Base-by-base conservation (phyloP, 495 filamentous ascomycete genomes). In the Trichoderma asperelloides region DNA sequence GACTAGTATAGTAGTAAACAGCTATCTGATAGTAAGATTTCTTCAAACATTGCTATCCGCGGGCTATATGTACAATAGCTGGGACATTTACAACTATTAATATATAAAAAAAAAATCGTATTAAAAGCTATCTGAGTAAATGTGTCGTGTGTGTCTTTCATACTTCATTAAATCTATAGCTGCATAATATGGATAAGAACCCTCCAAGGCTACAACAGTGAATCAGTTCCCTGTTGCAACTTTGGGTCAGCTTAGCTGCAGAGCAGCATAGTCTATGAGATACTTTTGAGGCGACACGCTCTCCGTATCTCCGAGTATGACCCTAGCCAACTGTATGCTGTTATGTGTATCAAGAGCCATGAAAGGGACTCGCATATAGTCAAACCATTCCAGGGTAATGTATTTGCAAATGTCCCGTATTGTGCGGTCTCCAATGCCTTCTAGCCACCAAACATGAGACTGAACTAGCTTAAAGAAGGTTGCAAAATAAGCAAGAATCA, bases 401-500 rank as follows among this genome's bases (percentile, higher is more conserved):
- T 74, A 70, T n/a, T 69, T 33, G 37, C 55, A 65, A n/a, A 85
- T 81, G 37, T 75, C 73, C 30, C 30, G 69, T 8, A 82, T 77
- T 51, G 83, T 75, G 12, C 67, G 70, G 43, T 78, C 72, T 11
- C 70, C 65, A 18, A 85, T 75, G 13, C 73, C 78, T 18, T 70
- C 60, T 65, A 81, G 68, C 82, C 83, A 85, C 83, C 82, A 85
- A 18, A 70, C 49, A 1, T 30, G 5, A 0, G 67, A 28, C 1
- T 47, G 49, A 23, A 75, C 63, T 9, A 83, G 28, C 68, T 80
- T 81, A 8, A 74, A 51, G 64, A 84, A 82, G 33, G 70, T 74
- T 16, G 83, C 73, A 63, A 79, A 82, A 57, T 84, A 67, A 1
- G 82, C 79, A 6, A 84, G 37, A 16, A 86, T 79, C 9, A 85